Conservation (phyloP, 129 eudicot genomes). For the Ambrosia artemisiifolia region DNA sequence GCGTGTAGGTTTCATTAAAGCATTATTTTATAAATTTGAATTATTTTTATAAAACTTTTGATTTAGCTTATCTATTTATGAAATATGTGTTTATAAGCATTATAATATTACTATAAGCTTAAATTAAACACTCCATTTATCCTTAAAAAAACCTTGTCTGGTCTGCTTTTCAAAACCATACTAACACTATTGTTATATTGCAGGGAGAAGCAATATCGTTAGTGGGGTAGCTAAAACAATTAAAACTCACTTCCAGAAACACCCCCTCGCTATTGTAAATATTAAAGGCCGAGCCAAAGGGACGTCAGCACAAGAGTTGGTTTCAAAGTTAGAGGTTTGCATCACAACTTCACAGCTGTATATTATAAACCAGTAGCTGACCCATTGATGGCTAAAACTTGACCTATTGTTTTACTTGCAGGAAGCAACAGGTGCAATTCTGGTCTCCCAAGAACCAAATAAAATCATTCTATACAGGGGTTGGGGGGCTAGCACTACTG, state of each 20-base stretch:
- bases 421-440: conserved; percentile 87
- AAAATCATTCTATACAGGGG: conserved; percentile 83
- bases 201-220: conserved; percentile 78
- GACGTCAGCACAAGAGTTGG: conserved; percentile 79
- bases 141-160: background rate
- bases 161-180: background rate
- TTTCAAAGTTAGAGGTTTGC: conserved; percentile 65
- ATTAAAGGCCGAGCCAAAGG: conserved; percentile 96
- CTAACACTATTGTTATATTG: conserved; percentile 3
- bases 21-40: background rate
- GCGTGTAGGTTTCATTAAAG: background rate
- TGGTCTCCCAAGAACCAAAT: conserved; percentile 84
- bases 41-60: background rate
- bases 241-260: conserved; percentile 67
- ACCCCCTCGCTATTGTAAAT: conserved; percentile 88
- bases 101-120: background rate
- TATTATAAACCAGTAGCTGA: background rate
- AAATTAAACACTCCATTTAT: background rate
- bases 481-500: conserved; percentile 54
- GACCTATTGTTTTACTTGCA: conserved; percentile 33
- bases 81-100: background rate
- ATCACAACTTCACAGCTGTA: conserved; percentile 6
- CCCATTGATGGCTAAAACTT: background rate
- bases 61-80: background rate
- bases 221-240: conserved; percentile 79